Evolutionary conservation across 2,329 filamentous ascomycete species (phyloP), one percentile per base, ranked within the genome.

Genomic region (Botrytis medusae): DNA sequence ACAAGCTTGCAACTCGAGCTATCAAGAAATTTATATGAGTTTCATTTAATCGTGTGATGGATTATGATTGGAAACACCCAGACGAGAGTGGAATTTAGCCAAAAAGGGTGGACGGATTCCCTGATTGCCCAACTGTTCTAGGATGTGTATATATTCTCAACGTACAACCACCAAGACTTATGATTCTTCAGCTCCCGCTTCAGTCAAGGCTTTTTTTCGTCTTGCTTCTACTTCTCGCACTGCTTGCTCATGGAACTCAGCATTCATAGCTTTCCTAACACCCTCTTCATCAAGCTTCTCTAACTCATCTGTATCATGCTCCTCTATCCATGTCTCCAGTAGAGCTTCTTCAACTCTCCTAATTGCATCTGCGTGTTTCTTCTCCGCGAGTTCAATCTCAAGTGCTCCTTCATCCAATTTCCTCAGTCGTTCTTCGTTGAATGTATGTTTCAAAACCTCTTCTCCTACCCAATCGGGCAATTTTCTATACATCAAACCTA

Each of bases 61-160:
- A 61, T 16, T 5, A 12, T 29, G 4, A 18, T 16, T 61, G 7
- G 2, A 18, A 9, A n/a, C 1, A 2, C 14, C 12, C 2, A 8
- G 12, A 9, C 0, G 16, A 18, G 59, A 62, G 12, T n/a, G 2
- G n/a, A 6, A 16, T 62, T 0, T 16, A 10, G 14, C 14, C 34
- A 9, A 3, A n/a, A 4, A 25, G n/a, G 1, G 25, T 10, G 4
- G 0, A 63, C 22, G 1, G 16, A n/a, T 10, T 2, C 6, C 12
- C 9, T 16, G 9, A 14, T n/a, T 29, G 2, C 4, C 25, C n/a
- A 12, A 32, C 3, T 12, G 8, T 20, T n/a, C 7, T n/a, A 18
- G 16, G 25, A 29, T 42, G n/a, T n/a, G n/a, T n/a, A 9, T 18
- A 37, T 9, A 16, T 18, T n/a, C 8, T 18, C 1, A 12, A 29